phyloP scores from a whole-genome alignment of 2,329 filamentous ascomycete genomes.

The Fusarium nanum region DNA sequence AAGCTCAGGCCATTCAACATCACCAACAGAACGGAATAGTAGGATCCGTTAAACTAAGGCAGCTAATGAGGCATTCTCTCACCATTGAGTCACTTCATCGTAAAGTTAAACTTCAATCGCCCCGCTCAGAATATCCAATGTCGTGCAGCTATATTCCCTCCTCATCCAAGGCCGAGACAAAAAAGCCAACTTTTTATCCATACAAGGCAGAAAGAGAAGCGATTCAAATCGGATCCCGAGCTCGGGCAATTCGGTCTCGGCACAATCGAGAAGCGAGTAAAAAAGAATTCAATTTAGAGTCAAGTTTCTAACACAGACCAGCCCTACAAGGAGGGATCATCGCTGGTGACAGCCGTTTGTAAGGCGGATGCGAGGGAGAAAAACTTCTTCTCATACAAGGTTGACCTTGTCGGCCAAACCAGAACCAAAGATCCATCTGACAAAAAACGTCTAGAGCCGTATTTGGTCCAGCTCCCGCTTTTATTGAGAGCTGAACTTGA shows the following conservation, averaged over 20 bases:
- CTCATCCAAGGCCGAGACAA: constrained; percentile 1
- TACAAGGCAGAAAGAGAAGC: not conserved
- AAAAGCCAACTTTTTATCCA: not conserved
- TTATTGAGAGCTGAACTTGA: constrained; percentile 17
- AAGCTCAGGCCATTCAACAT: not conserved
- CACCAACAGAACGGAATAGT: not conserved
- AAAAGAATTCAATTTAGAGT: not conserved
- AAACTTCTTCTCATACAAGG: constrained; percentile 4
- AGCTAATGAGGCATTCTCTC: constrained; percentile 26
- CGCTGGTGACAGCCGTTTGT: constrained; percentile 1
- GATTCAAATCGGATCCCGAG: constrained; percentile 23
- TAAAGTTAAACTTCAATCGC: constrained; percentile 4
- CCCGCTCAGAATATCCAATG: constrained; percentile 29
- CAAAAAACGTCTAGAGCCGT: constrained; percentile 14
- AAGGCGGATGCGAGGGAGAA: not conserved
- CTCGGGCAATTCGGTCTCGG: constrained; percentile 6
- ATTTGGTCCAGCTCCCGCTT: constrained; percentile 15
- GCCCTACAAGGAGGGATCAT: constrained; percentile 10
- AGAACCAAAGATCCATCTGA: not conserved
- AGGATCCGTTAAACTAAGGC: constrained; percentile 19
- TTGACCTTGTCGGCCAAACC: constrained; percentile 9
- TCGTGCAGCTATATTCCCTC: constrained; percentile 17
- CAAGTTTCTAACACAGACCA: constrained; percentile 13
- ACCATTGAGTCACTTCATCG: constrained; percentile 25
- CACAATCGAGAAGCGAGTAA: not conserved